Evolutionary conservation across 2,329 filamentous ascomycete genomes (phyloP).

Genomic region (Dryadomyces sulphureus): DNA sequence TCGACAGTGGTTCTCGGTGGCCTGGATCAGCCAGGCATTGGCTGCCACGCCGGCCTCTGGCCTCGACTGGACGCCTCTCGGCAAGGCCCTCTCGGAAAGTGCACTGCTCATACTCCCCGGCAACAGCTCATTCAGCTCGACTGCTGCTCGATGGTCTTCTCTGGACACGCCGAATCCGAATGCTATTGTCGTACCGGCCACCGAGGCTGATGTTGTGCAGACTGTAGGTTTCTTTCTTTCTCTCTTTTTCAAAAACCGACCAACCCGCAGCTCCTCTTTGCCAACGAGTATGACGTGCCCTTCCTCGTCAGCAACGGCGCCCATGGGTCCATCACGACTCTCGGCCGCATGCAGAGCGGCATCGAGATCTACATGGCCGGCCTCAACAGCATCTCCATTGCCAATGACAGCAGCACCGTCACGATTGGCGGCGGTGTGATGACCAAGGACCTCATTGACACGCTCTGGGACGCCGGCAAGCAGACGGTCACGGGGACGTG

Average conservation of each 20-base stretch:
- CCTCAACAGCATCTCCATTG: constrained; percentile 34
- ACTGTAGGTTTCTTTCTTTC: constrained; percentile 14
- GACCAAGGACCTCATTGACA: constrained; percentile 40
- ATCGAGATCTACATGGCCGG: constrained; percentile 39
- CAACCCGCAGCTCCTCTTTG: constrained; percentile 22
- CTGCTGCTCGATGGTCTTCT: constrained; percentile 29
- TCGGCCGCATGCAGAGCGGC: constrained; percentile 29
- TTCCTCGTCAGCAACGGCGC: constrained; percentile 38
- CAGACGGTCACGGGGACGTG: constrained; percentile 43
- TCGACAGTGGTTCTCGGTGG: neutral
- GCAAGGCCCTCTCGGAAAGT: constrained; percentile 18
- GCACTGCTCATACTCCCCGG: constrained; percentile 28
- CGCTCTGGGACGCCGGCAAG: constrained; percentile 31
- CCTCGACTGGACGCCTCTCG: constrained; percentile 14
- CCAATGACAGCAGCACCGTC: constrained; percentile 27
- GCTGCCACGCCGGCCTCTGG: constrained; percentile 4
- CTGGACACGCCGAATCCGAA: constrained; percentile 26
- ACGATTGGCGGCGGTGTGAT: constrained; percentile 34
- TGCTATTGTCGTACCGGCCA: constrained; percentile 30
- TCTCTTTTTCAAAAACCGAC: neutral
- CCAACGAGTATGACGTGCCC: constrained; percentile 28
- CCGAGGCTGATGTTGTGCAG: constrained; percentile 31
- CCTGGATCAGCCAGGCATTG: constrained; percentile 5
- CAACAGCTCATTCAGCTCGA: constrained; percentile 22
- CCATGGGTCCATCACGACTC: constrained; percentile 34